Base-by-base conservation (phyloP, 805 yeast species). In the Nadsonia fulvescens region DNA sequence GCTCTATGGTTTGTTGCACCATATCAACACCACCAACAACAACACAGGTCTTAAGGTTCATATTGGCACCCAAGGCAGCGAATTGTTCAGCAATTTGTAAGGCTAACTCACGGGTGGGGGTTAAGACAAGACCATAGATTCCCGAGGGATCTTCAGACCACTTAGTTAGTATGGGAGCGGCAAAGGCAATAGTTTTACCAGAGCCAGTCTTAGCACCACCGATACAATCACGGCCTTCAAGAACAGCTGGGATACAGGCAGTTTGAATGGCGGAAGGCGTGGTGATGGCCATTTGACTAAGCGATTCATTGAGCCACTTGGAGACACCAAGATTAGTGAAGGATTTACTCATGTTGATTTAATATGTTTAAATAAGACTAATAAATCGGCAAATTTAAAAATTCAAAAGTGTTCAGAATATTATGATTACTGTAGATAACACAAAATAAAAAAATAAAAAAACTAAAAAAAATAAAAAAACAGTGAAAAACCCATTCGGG, bases 151-250 rank as follows among this genome's bases (percentile, higher is more conserved):
- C 96, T 37, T 73, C 76, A 0, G 95, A 77, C 94, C 96, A 89
- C 43, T 74, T 63, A 1, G 92, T 69, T 30, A 89, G 56, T 79
- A 89, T 86, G 2, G 98, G 98, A n/a, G 81, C 91, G 1, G 86
- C 96, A 61, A 89, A 89, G 1, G 96, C 94, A 12, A 89, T 70
- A 2, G 98, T 89, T 47, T 89, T 89, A 64, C 98, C 98, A 10
- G 92, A 74, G 51, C 98, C 98, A 0, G 98, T 89, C 48, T 77
- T 77, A 16, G 98, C 98, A 22, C 98, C 98, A 27, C 98, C 99
- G 27, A 89, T 86, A 51, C 94, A 83, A 47, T 83, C 93, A 38
- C 71, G 64, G 5, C 92, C 95, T 21, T 58, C 59, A 19, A 89
- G 46, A 31, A 89, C 77, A 30, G 73, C 66, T 1, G 96, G 96